phyloP scores from a whole-genome alignment of 352 stramenopile species.

The Globisporangium irregulare region DNA sequence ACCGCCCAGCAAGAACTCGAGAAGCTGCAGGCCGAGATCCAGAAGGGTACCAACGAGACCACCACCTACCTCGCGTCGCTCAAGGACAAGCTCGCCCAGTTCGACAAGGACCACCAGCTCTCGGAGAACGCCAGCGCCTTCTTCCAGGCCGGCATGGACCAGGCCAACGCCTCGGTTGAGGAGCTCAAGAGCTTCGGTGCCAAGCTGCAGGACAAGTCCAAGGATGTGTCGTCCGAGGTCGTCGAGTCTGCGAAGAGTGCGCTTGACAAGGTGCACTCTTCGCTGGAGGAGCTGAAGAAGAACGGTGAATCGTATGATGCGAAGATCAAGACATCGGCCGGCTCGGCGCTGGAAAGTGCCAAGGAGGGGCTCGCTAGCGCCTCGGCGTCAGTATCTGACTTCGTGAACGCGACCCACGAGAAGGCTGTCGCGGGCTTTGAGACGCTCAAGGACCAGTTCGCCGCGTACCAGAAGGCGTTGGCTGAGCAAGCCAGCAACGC shows the following conservation, averaged over 20 bases:
- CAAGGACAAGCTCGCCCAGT: conserved; percentile 36
- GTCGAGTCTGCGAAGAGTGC: conserved; percentile 10
- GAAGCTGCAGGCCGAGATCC: conserved; percentile 37
- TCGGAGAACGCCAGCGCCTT: conserved; percentile 34
- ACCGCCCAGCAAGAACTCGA: conserved; percentile 28
- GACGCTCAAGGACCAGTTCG: no score
- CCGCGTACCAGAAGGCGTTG: no score
- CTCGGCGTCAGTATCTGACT: conserved; percentile 11
- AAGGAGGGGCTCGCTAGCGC: conserved; percentile 11
- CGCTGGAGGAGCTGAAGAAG: conserved; percentile 18
- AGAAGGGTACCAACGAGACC: conserved; percentile 20
- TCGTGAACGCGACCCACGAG: conserved; percentile 30
- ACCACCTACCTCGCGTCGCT: conserved; percentile 35
- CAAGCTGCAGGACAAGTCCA: conserved; percentile 15
- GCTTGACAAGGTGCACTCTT: conserved; percentile 13
- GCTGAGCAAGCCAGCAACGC: no score
- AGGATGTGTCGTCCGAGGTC: conserved; percentile 8
- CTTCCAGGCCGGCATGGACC: conserved; percentile 36
- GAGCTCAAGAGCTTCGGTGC: conserved; percentile 21
- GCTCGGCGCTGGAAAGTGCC: no score
- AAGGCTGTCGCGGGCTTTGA: conserved; percentile 28
- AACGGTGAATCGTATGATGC: background rate
- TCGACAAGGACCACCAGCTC: conserved; percentile 38
- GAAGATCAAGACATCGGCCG: no score
- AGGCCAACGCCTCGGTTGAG: conserved; percentile 32